Percentiles rank a stretch among this genome's conserved stretches.
Evolutionary conservation across 805 yeast species (phyloP).

Genomic region (Teunomyces lycoperdinae): DNA sequence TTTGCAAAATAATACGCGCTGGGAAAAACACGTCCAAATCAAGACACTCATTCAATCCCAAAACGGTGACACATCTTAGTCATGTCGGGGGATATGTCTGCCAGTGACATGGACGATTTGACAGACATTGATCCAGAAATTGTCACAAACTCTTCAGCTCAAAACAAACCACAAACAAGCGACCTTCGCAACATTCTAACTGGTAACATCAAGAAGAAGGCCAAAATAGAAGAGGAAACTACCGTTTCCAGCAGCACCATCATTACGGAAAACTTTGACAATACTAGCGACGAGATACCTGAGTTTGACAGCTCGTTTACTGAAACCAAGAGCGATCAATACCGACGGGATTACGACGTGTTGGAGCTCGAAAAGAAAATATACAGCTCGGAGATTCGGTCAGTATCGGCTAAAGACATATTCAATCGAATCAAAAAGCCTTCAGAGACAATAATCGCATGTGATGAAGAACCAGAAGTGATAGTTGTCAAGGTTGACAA

Average conservation of each 20-base stretch:
- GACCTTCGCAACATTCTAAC: constrained; percentile 1
- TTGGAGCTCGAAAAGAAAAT: constrained; percentile 23
- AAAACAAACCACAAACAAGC: not conserved
- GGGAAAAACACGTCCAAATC: constrained; percentile 3
- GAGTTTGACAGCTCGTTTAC: constrained; percentile 12
- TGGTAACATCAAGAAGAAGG: constrained; percentile 7
- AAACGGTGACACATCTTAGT: not conserved
- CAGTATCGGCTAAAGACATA: constrained; percentile 19
- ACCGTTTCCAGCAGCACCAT: not conserved
- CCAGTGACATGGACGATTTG: not conserved
- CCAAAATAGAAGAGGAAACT: not conserved
- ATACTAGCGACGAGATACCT: constrained; percentile 6
- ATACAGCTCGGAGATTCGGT: constrained; percentile 12
- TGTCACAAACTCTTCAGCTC: not conserved
- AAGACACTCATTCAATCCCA: not conserved
- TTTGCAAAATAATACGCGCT: not conserved
- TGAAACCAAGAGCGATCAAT: constrained; percentile 11
- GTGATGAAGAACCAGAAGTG: constrained; percentile 3
- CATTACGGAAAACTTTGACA: constrained; percentile 2
- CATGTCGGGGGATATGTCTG: not conserved
- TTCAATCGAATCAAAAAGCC: constrained; percentile 11
- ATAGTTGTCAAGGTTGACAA: constrained; percentile 1
- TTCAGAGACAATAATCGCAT: not conserved
- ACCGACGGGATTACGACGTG: constrained; percentile 16
- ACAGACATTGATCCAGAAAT: constrained; percentile 10